Conservation (phyloP, 192 early-diverging fungal species). For the Umbelopsis ramanniana region DNA sequence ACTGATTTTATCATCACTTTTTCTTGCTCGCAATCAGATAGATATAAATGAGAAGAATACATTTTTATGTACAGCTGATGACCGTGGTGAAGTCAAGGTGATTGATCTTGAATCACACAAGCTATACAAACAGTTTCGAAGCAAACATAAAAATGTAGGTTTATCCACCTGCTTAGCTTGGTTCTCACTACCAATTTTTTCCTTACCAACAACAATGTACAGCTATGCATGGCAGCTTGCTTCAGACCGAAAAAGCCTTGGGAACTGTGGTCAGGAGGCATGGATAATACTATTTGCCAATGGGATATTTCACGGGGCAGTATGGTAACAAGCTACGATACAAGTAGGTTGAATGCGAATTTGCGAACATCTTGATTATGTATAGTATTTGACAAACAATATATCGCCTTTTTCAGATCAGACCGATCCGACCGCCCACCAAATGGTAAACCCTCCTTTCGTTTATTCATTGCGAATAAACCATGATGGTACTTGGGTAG, state of each 20-base stretch:
- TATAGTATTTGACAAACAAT: no score
- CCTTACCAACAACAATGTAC: background rate
- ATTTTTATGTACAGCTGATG: conserved; percentile 51
- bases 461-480: conserved; percentile 50
- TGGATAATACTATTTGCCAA: conserved; percentile 50
- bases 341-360: conserved; percentile 35
- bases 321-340: conserved; percentile 41
- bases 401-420: background rate
- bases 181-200: background rate
- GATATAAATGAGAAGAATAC: conserved; percentile 51
- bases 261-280: conserved; percentile 56
- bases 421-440: conserved; percentile 34
- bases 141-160: conserved; percentile 52
- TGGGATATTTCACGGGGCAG: conserved; percentile 57
- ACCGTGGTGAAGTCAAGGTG: conserved; percentile 50
- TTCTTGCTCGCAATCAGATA: conserved; percentile 38
- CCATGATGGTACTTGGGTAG: conserved; percentile 45
- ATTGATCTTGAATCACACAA: conserved; percentile 53
- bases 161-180: background rate
- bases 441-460: conserved; percentile 61
- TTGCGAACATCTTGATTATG: background rate
- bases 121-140: conserved; percentile 44
- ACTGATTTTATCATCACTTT: background rate
- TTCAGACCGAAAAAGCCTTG: conserved; percentile 52
- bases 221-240: conserved; percentile 57